Base-by-base conservation (phyloP, 129 eudicot genomes). In the Centella asiatica region DNA sequence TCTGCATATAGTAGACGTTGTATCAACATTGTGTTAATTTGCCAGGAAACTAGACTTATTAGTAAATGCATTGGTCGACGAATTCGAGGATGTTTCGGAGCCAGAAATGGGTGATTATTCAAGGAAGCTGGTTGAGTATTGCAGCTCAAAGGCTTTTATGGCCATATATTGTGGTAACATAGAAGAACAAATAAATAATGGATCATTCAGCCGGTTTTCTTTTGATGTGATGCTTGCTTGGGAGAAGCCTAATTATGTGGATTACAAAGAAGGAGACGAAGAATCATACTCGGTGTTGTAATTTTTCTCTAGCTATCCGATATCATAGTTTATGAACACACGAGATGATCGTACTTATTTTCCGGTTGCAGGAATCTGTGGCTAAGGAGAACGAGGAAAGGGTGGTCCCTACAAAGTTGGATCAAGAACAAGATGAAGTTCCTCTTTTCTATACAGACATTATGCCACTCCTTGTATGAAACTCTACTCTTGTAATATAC, bases 141-240 rank as follows among this genome's bases (percentile, higher is more conserved):
- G 83, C 76, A 74, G 83, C 44, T 65, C 78, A 2, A 93, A 71
- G 68, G 89, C 88, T 61, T 81, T 93, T 4, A 57, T 58, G 14
- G 83, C 64, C 29, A 67, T 78, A 69, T 88, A 85, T 23, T 24
- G n/a, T n/a, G n/a, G 66, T 48, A 61, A 65, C 17, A 60, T 80
- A 1, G 77, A 80, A 18, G 89, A 84, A 74, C 65, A 53, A 9
- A 72, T 87, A 33, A 64, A 44, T 12, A 83, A 78, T 44, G 86
- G 95, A 2, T 72, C 70, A n/a, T 93, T 85, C 40, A 74, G 71
- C 66, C 88, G 99, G 42, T 76, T 85, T 44, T 87, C 96, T 0
- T 93, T 87, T 8, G 92, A 87, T 52, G 82, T 93, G 92, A 93
- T 93, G 99, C 88, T 82, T 18, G 96, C 99, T 67, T 93, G 99